Percentiles rank a stretch among this genome's conserved stretches.
Evolutionary conservation across 768 basidiomycete species (phyloP).

Genomic region (Boletus rufocinnamomeus): DNA sequence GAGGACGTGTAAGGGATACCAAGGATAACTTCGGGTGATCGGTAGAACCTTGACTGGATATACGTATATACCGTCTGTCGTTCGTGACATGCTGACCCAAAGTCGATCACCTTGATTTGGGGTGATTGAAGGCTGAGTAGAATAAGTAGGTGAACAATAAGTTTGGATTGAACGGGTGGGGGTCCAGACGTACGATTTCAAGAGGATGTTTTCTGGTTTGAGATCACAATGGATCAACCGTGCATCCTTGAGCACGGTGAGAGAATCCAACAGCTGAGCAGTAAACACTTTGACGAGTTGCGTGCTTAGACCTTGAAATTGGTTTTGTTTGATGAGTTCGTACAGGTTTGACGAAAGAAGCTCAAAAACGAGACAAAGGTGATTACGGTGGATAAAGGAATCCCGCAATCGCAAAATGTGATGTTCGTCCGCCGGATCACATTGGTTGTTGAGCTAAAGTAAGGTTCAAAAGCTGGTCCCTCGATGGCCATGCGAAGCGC

Average conservation of each 20-base stretch:
- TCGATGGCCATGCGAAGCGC: constrained; percentile 36
- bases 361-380: constrained; percentile 98
- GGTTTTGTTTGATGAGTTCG: constrained; percentile 99
- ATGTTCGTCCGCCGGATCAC: constrained; percentile 93
- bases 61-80: constrained; percentile 99
- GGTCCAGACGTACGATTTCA: constrained; percentile 73
- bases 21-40: constrained; percentile 94
- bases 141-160: neutral
- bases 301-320: constrained; percentile 95
- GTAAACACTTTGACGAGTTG: constrained; percentile 99
- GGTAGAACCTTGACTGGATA: constrained; percentile 98
- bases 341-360: constrained; percentile 96
- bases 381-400: constrained; percentile 94
- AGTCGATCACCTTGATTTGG: constrained; percentile 98
- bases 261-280: constrained; percentile 88
- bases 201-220: constrained; percentile 97
- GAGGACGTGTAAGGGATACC: constrained; percentile 92
- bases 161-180: neutral
- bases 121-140: constrained; percentile 83
- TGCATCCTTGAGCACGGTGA: constrained; percentile 92
- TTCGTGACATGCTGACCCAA: constrained; percentile 98
- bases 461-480: constrained; percentile 3
- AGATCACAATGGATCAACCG: constrained; percentile 97
- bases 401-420: constrained; percentile 95
- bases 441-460: constrained; percentile 86